Percentiles rank a stretch among this genome's conserved stretches.
phyloP scores from a whole-genome alignment of 441 rosid species.

The Raphanus hybrid region DNA sequence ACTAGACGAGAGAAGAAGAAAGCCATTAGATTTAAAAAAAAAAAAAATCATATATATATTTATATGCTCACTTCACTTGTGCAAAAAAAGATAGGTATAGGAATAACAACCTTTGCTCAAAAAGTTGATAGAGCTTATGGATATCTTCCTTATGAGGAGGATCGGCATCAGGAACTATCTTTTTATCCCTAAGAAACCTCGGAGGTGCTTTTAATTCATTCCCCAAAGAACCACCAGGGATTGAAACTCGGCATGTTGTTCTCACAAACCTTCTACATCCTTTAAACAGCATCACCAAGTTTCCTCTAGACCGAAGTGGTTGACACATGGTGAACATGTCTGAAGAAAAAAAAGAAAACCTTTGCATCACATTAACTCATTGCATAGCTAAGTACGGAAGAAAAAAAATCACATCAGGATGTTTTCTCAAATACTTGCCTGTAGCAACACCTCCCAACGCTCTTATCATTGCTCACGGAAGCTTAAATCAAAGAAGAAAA shows the following conservation, averaged over 20 bases:
- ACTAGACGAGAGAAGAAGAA: constrained; percentile 46
- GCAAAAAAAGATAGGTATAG: too few relatives aligned
- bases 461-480: neutral
- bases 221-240: constrained; percentile 50
- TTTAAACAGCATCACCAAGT: constrained; percentile 27
- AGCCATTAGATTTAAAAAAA: neutral
- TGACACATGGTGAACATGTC: constrained; percentile 42
- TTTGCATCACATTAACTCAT: neutral
- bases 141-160: constrained; percentile 72
- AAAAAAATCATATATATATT: constrained; percentile 2
- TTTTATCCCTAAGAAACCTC: constrained; percentile 55
- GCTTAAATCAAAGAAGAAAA: neutral
- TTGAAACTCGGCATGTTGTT: constrained; percentile 57
- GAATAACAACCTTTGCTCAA: constrained; percentile 60
- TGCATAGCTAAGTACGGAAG: neutral
- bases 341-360: constrained; percentile 11
- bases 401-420: neutral
- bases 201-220: constrained; percentile 45
- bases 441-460: constrained; percentile 8
- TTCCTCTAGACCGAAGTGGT: constrained; percentile 35
- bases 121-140: constrained; percentile 58
- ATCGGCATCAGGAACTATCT: constrained; percentile 73
- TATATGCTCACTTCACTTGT: neutral
- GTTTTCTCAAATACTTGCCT: neutral
- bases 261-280: constrained; percentile 50